Evolutionary conservation across 73 alveolate genomes (phyloP), one percentile per base, ranked within the genome.

Genomic region (Paramecium caudatum): DNA sequence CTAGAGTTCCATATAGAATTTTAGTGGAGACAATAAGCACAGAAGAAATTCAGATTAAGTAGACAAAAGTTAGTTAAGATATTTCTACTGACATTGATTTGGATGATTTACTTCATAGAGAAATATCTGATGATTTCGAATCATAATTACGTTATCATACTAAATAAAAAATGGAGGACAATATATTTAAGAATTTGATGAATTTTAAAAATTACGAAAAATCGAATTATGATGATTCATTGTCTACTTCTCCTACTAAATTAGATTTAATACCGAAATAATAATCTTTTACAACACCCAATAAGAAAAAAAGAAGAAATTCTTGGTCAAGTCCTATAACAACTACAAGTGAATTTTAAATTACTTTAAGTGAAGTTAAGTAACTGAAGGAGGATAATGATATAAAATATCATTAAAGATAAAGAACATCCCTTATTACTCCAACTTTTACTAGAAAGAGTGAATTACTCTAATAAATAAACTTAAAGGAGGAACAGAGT

Each of bases 1-100:
- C 97, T 50, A 92, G 98, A 91, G 98, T 95, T 33, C 98, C 98
- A 1, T 94, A 96, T 15, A 95, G 95, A 91, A 93, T 95, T 25
- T 47, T 90, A 3, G 48, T 91, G 21, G 95, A 91, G 47, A 69
- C 91, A 13, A 82, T 90, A 25, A 41, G 63, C 46, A 36, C 62
- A 12, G 43, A 15, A 30, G 94, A 90, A 70, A 85, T 86, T 0
- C 43, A 63, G 45, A 15, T 41, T 23, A 49, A 37, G 36, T 82
- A 21, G 61, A 21, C 74, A 23, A 55, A 16, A 61, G 34, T 84
- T 13, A 33, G 12, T 7, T 30, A 27, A 16, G 82, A 82, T 37
- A 25, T 21, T 6, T 50, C 82, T 1, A 50, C 82, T n/a, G 82
- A 82, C 7, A 34, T 65, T 10, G 82, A 82, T 37, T 13, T 23